phyloP scores from a whole-genome alignment of 2,329 filamentous ascomycete species.

The Aspergillus udagawae region DNA sequence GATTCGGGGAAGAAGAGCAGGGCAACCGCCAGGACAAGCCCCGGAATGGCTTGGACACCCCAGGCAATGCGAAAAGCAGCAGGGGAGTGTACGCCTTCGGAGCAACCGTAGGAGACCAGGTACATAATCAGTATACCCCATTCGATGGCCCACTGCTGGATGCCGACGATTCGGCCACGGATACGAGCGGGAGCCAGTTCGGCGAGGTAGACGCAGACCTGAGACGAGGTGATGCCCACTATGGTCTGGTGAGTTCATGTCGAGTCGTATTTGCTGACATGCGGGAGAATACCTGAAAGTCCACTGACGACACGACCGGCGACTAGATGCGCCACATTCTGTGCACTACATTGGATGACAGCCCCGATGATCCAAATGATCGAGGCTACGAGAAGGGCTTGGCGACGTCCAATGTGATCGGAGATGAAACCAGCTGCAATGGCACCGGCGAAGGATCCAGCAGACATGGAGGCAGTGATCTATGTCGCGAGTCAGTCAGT shows the following conservation, averaged over 20 bases:
- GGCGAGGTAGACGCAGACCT: slow-evolving; percentile 43
- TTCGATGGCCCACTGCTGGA: slow-evolving; percentile 44
- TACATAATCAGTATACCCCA: slow-evolving; percentile 45
- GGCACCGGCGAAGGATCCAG: slow-evolving; percentile 65
- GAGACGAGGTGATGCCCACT: slow-evolving; percentile 43
- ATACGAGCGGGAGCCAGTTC: slow-evolving; percentile 42
- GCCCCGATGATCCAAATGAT: slow-evolving; percentile 34
- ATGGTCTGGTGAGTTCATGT: not conserved
- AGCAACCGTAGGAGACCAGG: slow-evolving; percentile 38
- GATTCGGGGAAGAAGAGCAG: slow-evolving; percentile 58
- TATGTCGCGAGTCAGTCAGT: slow-evolving; percentile 32
- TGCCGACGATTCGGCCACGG: slow-evolving; percentile 41
- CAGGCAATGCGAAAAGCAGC: slow-evolving; percentile 57
- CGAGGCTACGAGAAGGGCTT: slow-evolving; percentile 36
- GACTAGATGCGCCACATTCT: slow-evolving; percentile 37
- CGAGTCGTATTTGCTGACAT: not conserved
- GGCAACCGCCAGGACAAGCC: slow-evolving; percentile 52
- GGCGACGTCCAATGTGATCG: slow-evolving; percentile 37
- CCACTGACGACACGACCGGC: slow-evolving; percentile 48
- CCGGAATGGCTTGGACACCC: slow-evolving; percentile 60
- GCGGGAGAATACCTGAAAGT: slow-evolving; percentile 18
- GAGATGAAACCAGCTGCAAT: slow-evolving; percentile 35
- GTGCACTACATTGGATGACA: slow-evolving; percentile 27
- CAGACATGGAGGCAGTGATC: slow-evolving; percentile 69
- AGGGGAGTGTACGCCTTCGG: slow-evolving; percentile 31